Evolutionary conservation across 2,329 filamentous ascomycete genomes (phyloP).

Genomic region (Colletotrichum salicis): DNA sequence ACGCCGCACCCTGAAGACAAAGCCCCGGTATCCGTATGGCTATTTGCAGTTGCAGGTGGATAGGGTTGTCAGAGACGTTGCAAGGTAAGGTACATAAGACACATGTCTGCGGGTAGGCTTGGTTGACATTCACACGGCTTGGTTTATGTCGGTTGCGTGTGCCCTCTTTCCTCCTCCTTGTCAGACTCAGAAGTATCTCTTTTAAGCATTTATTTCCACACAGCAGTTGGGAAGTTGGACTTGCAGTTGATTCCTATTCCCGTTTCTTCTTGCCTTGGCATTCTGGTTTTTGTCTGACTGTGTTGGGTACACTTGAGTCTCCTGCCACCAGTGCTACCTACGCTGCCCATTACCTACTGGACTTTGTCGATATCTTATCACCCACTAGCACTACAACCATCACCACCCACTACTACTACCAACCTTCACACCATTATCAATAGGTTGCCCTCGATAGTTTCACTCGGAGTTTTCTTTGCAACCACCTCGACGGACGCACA

Average conservation of each 20-base stretch:
- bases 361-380: background rate
- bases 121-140: background rate
- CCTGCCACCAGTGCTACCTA: background rate
- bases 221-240: background rate
- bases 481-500: background rate
- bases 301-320: background rate
- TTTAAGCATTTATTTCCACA: background rate
- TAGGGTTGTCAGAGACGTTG: background rate
- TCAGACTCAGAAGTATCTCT: background rate
- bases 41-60: background rate
- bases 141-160: background rate
- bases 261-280: background rate
- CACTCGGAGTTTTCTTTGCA: background rate
- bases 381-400: background rate
- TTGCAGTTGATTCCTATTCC: background rate
- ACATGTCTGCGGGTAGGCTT: background rate
- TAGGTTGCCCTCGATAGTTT: background rate
- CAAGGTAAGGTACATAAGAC: background rate
- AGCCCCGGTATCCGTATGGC: background rate
- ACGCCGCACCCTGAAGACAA: background rate
- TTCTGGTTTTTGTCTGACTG: background rate
- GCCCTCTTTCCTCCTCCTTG: background rate
- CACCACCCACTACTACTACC: too few relatives aligned
- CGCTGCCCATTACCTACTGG: background rate
- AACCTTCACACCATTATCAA: background rate